Base-by-base conservation (phyloP, 192 early-diverging fungal species). In the Podila horticola region DNA sequence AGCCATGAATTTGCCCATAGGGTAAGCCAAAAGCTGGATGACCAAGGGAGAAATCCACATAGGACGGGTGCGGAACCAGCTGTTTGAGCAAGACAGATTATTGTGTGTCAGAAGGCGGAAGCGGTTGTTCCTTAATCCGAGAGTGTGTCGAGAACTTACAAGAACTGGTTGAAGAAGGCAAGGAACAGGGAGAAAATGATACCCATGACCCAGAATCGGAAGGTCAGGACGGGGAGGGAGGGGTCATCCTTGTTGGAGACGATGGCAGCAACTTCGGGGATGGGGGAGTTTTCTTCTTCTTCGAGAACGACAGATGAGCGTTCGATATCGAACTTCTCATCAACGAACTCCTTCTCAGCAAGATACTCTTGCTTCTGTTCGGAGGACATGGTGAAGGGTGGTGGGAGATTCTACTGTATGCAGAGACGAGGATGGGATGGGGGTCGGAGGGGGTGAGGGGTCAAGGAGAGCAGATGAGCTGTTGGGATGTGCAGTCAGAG, bases 1-100 rank as follows among this genome's bases (percentile, higher is more conserved):
- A 70, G 82, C 87, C 75, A 90, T 64, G n/a, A 82, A 36, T 24
- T 76, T 79, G 20, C 85, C 88, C 22, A 88, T 0, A n/a, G 88
- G 87, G 73, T 75, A 90, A 13, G 84, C 69, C n/a, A 90, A 29
- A 50, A 90, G 67, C 36, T 88, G 88, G 63, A 86, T 67, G 24
- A 88, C 82, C 13, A 89, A 58, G 20, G 86, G 64, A 5, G 83
- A 75, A 9, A 89, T 68, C 28, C 55, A 69, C 62, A 89, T 69
- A 5, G 86, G 76, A 38, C 75, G 79, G 48, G 79, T 61, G 49
- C 88, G 84, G 79, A 82, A 89, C 74, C 76, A 88, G 57, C 74
- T 75, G 28, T 62, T 48, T 28, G 3, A 41, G 6, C 38, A 41
- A 13, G 38, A n/a, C n/a, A n/a, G n/a, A n/a, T n/a, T n/a, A n/a